Base-by-base conservation (phyloP, 208 protist genomes). In the Herpetomonas tarakana region DNA sequence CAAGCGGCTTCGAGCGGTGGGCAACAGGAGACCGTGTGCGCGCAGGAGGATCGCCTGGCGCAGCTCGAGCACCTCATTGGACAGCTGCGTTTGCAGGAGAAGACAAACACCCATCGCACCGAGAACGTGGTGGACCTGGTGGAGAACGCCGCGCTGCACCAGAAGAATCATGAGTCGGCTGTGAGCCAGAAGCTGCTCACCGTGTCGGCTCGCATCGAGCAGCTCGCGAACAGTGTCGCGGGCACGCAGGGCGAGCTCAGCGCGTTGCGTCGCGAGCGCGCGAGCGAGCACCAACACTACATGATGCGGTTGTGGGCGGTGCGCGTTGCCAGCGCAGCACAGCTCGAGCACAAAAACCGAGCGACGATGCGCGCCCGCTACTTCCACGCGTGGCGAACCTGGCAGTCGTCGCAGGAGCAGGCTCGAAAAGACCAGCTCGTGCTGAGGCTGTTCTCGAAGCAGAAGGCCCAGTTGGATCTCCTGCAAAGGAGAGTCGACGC, bases 1-100 rank as follows among this genome's bases (percentile, higher is more conserved):
- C 21, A 71, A 22, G 14, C 74, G 21, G 2, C 14, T 41, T 6
- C 35, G 9, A 41, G 35, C 35, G 30, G 31, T 14, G 24, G 74
- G 29, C 65, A 28, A 24, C 28, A 39, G 2, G 31, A 51, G 0
- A 25, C 25, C 16, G 16, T 16, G 9, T 19, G 18, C 31, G 16
- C 29, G 18, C n/a, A 16, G 11, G n/a, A 51, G 1, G 3, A 46
- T 25, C 29, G 35, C 29, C n/a, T 22, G 14, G 9, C 18, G 9
- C 7, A 54, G 14, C 35, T 41, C 9, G 35, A 41, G 35, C 35
- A 41, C 6, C 9, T 18, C 35, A 14, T 41, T 6, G n/a, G n/a
- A n/a, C n/a, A n/a, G n/a, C n/a, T n/a, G n/a, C n/a, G n/a, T n/a
- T n/a, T n/a, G n/a, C n/a, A n/a, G n/a, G n/a, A n/a, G n/a, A n/a